Percentiles rank a stretch among this genome's conserved stretches.
Conservation (phyloP, 2,329 filamentous ascomycete species). For the Exophiala aquamarina region DNA sequence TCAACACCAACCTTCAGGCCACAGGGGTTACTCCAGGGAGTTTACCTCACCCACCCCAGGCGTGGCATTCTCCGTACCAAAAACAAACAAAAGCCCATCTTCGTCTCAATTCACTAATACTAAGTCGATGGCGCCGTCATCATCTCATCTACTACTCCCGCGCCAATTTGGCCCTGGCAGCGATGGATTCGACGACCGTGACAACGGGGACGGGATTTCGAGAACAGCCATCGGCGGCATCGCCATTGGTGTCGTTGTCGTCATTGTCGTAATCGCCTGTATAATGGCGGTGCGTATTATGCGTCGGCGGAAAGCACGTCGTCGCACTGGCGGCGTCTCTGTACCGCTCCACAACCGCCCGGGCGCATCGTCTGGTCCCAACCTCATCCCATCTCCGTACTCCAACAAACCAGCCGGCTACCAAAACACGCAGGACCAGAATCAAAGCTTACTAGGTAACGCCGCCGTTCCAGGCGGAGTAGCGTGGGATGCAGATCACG, state of each 20-base stretch:
- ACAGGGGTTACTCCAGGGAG: no score
- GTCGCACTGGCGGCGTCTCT: no score
- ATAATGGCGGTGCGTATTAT: no score
- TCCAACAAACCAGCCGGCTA: conserved; percentile 1
- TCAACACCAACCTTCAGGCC: no score
- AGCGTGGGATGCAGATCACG: neutral
- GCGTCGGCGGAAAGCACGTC: neutral
- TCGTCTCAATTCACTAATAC: no score
- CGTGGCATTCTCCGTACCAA: no score
- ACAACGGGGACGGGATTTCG: neutral
- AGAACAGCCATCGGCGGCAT: conserved; percentile 8
- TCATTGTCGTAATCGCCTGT: conserved; percentile 6
- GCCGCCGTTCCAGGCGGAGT: conserved; percentile 11
- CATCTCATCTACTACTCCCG: neutral
- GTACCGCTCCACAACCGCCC: no score
- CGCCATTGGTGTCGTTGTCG: conserved; percentile 1
- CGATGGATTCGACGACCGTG: neutral
- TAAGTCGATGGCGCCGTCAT: no score
- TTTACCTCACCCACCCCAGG: no score
- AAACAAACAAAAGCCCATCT: no score
- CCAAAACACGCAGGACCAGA: conserved; percentile 10
- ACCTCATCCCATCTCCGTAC: neutral
- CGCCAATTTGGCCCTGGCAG: conserved; percentile 5
- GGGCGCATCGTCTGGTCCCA: no score
- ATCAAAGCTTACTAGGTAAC: conserved; percentile 9